Conservation (phyloP, 495 filamentous ascomycete genomes). For the Penicillium pancosmium region DNA sequence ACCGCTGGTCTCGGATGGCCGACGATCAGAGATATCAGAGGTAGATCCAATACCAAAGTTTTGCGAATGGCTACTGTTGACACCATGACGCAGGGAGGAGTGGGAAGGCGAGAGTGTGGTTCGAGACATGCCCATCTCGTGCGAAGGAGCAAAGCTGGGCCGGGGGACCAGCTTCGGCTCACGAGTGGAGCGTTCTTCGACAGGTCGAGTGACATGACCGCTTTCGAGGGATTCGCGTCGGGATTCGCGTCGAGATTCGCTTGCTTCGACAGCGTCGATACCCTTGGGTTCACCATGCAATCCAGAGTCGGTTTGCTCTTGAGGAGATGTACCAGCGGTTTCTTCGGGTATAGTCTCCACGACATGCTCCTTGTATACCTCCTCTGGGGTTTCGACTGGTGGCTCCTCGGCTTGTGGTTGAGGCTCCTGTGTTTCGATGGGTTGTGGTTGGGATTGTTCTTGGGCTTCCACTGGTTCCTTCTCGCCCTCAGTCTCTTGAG, state of each 20-base stretch:
- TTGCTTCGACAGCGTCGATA: constrained; percentile 17
- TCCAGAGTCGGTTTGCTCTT: constrained; percentile 36
- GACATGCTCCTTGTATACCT: constrained; percentile 1
- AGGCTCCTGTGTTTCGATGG: background rate
- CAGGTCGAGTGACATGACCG: constrained; percentile 37
- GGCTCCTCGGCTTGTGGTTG: constrained; percentile 4
- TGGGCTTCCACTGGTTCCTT: constrained; percentile 36
- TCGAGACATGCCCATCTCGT: constrained; percentile 52
- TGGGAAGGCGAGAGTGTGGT: constrained; percentile 59
- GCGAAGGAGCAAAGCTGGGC: constrained; percentile 44
- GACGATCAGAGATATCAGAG: constrained; percentile 51
- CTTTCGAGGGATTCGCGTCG: constrained; percentile 38
- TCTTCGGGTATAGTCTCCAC: constrained; percentile 11
- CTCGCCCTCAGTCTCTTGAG: constrained; percentile 52
- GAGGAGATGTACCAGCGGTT: constrained; percentile 9
- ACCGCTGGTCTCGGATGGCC: constrained; percentile 50
- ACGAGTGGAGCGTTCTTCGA: constrained; percentile 43
- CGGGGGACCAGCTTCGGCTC: constrained; percentile 34
- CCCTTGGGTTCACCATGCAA: constrained; percentile 35
- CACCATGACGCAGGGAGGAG: constrained; percentile 55
- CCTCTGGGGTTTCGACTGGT: background rate
- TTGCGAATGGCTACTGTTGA: constrained; percentile 56
- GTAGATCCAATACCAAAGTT: constrained; percentile 51
- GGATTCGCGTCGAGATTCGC: constrained; percentile 34
- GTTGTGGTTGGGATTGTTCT: background rate